Percentiles rank a stretch among this genome's conserved stretches.
These are phyloP conservation scores for Colletotrichum graminicola DNA, from an alignment of 2,329 filamentous ascomycete genomes.

Conservation along the genomic window DNA sequence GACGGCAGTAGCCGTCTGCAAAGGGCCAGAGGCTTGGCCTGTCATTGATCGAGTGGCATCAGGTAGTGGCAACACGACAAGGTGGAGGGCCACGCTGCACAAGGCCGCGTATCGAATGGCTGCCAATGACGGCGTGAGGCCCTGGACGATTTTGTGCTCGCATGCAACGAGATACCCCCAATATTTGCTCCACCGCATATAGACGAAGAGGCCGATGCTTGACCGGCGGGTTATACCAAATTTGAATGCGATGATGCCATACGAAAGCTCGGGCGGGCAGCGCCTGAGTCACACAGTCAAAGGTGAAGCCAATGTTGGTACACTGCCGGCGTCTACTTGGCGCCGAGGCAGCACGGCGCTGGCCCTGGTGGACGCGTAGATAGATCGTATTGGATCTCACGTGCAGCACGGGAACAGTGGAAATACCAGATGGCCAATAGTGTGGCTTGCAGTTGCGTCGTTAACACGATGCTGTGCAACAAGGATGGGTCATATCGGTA, in stretches of 20 bases:
- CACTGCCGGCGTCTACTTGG: conserved; percentile 21
- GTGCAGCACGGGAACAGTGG: conserved; percentile 23
- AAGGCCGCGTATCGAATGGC: conserved; percentile 8
- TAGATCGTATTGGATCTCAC: conserved; percentile 40
- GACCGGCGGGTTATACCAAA: conserved; percentile 33
- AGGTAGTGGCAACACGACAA: conserved; percentile 6
- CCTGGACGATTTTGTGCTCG: conserved; percentile 28
- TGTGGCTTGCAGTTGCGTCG: conserved; percentile 30
- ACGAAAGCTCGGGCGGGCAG: not conserved
- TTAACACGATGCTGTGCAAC: conserved; percentile 36
- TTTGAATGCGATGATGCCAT: conserved; percentile 28
- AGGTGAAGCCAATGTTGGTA: conserved; percentile 3
- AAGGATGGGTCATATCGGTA: conserved; percentile 19
- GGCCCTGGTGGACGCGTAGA: conserved; percentile 9
- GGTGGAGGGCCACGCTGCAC: conserved; percentile 22
- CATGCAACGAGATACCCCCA: conserved; percentile 40
- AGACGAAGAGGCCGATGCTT: conserved; percentile 24
- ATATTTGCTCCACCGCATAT: conserved; percentile 27
- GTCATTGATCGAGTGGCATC: conserved; percentile 21
- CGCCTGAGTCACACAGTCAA: conserved; percentile 12
- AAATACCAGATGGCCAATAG: conserved; percentile 32
- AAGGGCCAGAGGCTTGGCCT: conserved; percentile 7
- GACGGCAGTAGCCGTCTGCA: conserved; percentile 36
- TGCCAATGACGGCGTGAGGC: conserved; percentile 29
- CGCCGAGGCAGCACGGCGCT: not conserved